Evolutionary conservation across 805 yeast species (phyloP).

Genomic region (Clavispora vitiphila): DNA sequence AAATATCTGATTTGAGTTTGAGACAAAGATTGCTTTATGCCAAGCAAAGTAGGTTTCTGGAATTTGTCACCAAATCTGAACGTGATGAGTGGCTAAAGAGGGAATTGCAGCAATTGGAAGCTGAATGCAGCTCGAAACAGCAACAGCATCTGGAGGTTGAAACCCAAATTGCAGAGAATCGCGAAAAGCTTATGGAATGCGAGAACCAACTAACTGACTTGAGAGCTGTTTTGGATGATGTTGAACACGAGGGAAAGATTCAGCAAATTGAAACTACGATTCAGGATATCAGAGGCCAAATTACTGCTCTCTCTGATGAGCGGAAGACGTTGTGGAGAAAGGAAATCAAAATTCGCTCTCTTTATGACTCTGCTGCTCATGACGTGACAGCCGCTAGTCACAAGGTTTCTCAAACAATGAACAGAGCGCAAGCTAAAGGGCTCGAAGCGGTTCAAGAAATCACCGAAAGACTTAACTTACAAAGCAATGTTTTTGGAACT

Average conservation of each 20-base stretch:
- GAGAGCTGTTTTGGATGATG: constrained; percentile 1
- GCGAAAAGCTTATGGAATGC: constrained; percentile 21
- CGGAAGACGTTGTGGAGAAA: constrained; percentile 76
- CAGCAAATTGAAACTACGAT: constrained; percentile 26
- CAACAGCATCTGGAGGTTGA: background rate
- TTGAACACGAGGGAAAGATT: background rate
- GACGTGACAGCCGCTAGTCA: constrained; percentile 57
- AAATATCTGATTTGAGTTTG: constrained; percentile 39
- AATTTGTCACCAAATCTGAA: constrained; percentile 50
- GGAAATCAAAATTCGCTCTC: constrained; percentile 60
- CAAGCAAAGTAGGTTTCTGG: constrained; percentile 65
- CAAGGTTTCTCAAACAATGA: constrained; percentile 67
- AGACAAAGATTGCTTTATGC: constrained; percentile 57
- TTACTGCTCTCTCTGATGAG: constrained; percentile 50
- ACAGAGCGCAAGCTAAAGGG: constrained; percentile 64
- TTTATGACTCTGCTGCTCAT: constrained; percentile 48
- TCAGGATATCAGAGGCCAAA: constrained; percentile 37
- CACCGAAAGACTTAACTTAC: constrained; percentile 51
- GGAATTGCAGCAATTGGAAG: constrained; percentile 41
- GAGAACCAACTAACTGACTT: constrained; percentile 3
- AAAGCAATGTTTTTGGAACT: constrained; percentile 67
- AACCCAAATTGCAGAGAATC: constrained; percentile 8
- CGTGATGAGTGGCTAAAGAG: constrained; percentile 63
- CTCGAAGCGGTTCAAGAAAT: constrained; percentile 64
- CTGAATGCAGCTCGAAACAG: constrained; percentile 10